These are phyloP conservation scores for Amauroascus verrucosus DNA, from an alignment of 2,329 filamentous ascomycete genomes.

Conservation along the genomic window DNA sequence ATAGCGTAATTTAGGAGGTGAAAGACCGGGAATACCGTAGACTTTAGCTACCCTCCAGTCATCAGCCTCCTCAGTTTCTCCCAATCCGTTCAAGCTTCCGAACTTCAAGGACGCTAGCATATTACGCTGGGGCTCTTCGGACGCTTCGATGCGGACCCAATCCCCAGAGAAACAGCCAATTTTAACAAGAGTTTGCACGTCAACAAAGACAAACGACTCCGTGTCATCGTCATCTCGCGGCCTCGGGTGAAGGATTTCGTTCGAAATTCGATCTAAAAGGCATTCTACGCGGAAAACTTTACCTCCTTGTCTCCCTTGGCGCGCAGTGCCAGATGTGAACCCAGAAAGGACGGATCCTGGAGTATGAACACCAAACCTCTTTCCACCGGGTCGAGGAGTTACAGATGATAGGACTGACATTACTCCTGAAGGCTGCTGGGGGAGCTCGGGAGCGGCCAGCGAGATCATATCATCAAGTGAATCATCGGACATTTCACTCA, in stretches of 20 bases:
- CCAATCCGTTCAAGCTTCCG: constrained; percentile 33
- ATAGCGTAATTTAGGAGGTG: constrained; percentile 46
- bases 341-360: constrained; percentile 84
- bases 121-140: constrained; percentile 54
- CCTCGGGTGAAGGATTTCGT: constrained; percentile 74
- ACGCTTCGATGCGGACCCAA: constrained; percentile 77
- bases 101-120: constrained; percentile 55
- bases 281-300: constrained; percentile 79
- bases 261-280: constrained; percentile 59
- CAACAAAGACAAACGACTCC: constrained; percentile 76
- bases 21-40: constrained; percentile 67
- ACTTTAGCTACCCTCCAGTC: constrained; percentile 81
- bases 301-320: constrained; percentile 59
- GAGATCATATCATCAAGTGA: constrained; percentile 91
- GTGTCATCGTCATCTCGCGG: constrained; percentile 78
- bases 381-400: constrained; percentile 65
- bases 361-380: constrained; percentile 61
- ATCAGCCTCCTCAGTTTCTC: constrained; percentile 42
- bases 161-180: constrained; percentile 96
- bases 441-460: constrained; percentile 65
- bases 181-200: constrained; percentile 72
- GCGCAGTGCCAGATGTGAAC: constrained; percentile 73
- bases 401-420: constrained; percentile 70
- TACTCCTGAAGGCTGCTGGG: constrained; percentile 66
- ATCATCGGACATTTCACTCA: constrained; percentile 80